Evolutionary conservation across 1,284 basidiomycete genomes (phyloP), one percentile per base, ranked within the genome.

Genomic region (Pterulicium gracile): DNA sequence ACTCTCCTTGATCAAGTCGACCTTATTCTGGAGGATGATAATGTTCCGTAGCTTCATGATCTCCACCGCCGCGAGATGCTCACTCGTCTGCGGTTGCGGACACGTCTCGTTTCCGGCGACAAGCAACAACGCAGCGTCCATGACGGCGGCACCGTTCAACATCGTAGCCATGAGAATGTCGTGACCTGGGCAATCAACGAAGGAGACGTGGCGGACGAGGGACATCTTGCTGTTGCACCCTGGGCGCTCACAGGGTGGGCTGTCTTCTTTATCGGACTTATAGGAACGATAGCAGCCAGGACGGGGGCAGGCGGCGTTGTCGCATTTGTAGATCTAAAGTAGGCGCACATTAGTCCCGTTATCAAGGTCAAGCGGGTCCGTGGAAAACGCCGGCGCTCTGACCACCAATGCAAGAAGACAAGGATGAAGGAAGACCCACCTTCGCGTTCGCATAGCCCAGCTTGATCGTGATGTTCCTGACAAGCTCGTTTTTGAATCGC

Each of bases 21-120:
- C 93, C 70, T 97, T 97, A 68, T 96, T 96, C 62, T 98, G 96
- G 42, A 98, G 69, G 54, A 98, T 98, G 65, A 98, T 94, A 62
- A 98, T 96, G 64, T 98, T 88, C 62, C 97, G 82, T 52, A 98
- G 77, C 68, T 96, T 95, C 92, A 98, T 98, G 66, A 98, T 98
- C 67, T 98, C 95, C 47, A 98, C 91, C 3, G 96, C 95, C 23
- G 96, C 96, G 49, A 98, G 69, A 74, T 98, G 96, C 67, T 98
- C 96, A 14, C 89, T 93, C 13, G 96, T 98, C 68, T 98, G 96
- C 1, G 96, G 96, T 63, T 98, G 96, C 1, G 95, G 95, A 68
- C 95, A 98, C 5, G 92, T 89, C 72, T 98, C 95, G 69, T 98
- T 98, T 46, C 89, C 95, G 20, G 95, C 95, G 51, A 98, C 84